Base-by-base conservation (phyloP, 345 rosid species). In the Luvunga scandens region DNA sequence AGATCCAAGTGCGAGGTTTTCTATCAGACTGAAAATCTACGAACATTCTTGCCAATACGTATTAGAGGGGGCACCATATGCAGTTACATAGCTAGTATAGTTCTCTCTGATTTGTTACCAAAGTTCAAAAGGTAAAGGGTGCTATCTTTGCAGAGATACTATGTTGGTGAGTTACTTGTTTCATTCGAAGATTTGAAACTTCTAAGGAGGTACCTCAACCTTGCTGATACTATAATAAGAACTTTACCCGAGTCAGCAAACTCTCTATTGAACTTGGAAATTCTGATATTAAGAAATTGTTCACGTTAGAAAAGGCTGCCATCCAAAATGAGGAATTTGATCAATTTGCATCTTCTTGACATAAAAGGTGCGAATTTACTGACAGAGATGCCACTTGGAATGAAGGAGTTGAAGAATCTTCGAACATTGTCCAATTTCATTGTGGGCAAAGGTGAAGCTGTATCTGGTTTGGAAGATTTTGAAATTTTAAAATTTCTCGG, bases 291-390 rank as follows among this genome's bases (percentile, higher is more conserved):
- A 62, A 24, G 65, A 22, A 8, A 69, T 0, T 84, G 89, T 14
- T 3, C 2, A 1, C 5, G 4, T 19, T 83, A 83, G 22, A 28
- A 18, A 6, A 55, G 77, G 75, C 36, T 87, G 69, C 83, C 86
- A 1, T 2, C 38, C 3, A 63, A 64, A 10, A 33, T 83, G 64
- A 50, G 80, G 6, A 48, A 70, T 7, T 67, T 87, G 66, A 67
- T 59, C 24, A 75, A 75, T 59, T 63, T 84, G 42, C 79, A 48
- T 28, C 69, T 75, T 67, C 83, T 87, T 48, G 85, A 84, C 65
- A 71, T 79, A 30, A 56, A 69, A 13, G 73, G 24, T 36, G 70
- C 80, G 27, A 33, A 18, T 30, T 45, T 3, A 4, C 34, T 87
- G 2, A 22, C 31, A 78, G 72, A 71, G 75, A 83, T 84, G 79